These are phyloP conservation scores for Blastobotrys serpentis DNA, from an alignment of 1,139 yeast genomes.

Conservation along the genomic window DNA sequence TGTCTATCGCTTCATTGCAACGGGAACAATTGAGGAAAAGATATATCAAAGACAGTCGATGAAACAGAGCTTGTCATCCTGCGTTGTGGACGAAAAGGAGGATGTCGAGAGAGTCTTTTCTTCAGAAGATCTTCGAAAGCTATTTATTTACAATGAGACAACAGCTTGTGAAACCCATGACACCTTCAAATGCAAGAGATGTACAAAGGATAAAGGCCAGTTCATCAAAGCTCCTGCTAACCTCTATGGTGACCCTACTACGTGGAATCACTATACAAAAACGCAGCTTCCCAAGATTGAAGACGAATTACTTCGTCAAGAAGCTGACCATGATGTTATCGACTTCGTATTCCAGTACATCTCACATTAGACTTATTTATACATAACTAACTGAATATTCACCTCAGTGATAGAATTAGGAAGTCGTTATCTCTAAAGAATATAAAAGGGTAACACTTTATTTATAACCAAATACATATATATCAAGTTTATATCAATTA, in stretches of 20 bases:
- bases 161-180: constrained; percentile 91
- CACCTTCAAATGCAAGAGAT: constrained; percentile 83
- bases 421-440: no score
- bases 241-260: constrained; percentile 96
- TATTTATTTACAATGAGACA: constrained; percentile 67
- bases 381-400: not conserved
- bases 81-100: constrained; percentile 95
- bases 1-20: constrained; percentile 86
- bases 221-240: constrained; percentile 70
- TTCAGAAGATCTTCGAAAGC: constrained; percentile 70
- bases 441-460: no score
- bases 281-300: constrained; percentile 61
- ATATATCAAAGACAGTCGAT: constrained; percentile 96
- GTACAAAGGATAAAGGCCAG: constrained; percentile 65
- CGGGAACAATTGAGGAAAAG: constrained; percentile 95
- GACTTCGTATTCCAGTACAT: constrained; percentile 91
- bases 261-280: constrained; percentile 90
- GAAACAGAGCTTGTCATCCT: constrained; percentile 88
- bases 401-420: no score
- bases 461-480: not conserved
- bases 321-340: constrained; percentile 63
- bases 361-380: constrained; percentile 54
- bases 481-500: constrained; percentile 15
- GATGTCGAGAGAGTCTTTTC: constrained; percentile 92
- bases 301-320: constrained; percentile 75